Evolutionary conservation across 2,329 filamentous ascomycete genomes (phyloP).

Genomic region (Cercospora nicotianae): DNA sequence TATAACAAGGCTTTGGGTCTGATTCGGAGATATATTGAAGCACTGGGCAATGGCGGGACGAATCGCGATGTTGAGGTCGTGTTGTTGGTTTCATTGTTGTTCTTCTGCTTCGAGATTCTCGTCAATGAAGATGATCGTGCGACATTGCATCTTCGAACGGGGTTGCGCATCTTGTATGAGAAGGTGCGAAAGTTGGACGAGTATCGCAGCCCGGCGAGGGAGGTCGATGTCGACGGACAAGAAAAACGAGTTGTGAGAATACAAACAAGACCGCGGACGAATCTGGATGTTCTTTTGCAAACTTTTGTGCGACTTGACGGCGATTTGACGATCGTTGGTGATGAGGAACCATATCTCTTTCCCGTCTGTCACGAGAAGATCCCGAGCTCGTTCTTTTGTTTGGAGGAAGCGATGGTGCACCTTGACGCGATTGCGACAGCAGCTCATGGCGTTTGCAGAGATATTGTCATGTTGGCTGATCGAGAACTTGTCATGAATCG

Average conservation of each 20-base stretch:
- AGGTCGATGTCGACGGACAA: conserved; percentile 15
- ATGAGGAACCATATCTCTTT: conserved; percentile 24
- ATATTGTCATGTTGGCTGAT: conserved; percentile 22
- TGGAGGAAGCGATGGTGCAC: conserved; percentile 25
- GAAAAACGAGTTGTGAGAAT: conserved; percentile 18
- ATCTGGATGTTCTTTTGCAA: conserved; percentile 22
- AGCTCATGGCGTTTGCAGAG: conserved; percentile 18
- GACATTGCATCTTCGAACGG: conserved; percentile 20
- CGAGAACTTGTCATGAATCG: conserved; percentile 12
- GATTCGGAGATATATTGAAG: conserved; percentile 20
- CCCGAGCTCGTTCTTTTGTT: conserved; percentile 19
- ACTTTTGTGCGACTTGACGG: conserved; percentile 24
- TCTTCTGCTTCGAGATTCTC: conserved; percentile 26
- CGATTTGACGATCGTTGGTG: conserved; percentile 23
- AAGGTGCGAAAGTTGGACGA: conserved; percentile 9
- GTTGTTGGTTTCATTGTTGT: conserved; percentile 20
- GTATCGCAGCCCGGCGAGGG: conserved; percentile 2
- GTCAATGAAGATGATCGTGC: conserved; percentile 22
- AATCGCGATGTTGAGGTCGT: conserved; percentile 22
- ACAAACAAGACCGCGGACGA: conserved; percentile 13
- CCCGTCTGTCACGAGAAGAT: conserved; percentile 20
- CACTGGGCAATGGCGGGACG: conserved; percentile 5
- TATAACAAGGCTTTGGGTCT: conserved; percentile 23
- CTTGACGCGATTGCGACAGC: conserved; percentile 21
- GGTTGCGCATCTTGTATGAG: conserved; percentile 23